Evolutionary conservation across 2,329 filamentous ascomycete genomes (phyloP).

Genomic region (Tolypocladium paradoxum): DNA sequence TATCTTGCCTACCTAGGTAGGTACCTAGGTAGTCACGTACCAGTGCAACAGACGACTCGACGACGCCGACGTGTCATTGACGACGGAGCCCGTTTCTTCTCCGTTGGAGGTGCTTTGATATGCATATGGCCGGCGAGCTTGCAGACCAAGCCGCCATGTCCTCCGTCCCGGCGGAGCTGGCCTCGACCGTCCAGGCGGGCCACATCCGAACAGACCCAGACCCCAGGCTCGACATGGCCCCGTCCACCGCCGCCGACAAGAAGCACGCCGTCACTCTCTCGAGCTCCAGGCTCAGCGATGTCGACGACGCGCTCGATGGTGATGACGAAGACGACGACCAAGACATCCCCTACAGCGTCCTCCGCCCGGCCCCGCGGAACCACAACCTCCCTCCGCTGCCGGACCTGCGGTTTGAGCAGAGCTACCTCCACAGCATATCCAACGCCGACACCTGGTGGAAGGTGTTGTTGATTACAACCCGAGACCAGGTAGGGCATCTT

Average conservation of each 20-base stretch:
- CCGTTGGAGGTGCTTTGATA: neutral
- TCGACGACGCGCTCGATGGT: conserved; percentile 18
- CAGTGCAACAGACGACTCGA: neutral
- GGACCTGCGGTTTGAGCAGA: conserved; percentile 94
- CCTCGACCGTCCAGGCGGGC: conserved; percentile 70
- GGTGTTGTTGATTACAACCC: conserved; percentile 71
- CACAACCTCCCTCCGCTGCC: conserved; percentile 55
- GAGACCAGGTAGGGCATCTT: conserved; percentile 64
- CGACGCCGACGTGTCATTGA: neutral
- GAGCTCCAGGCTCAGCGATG: conserved; percentile 8
- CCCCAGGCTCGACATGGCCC: conserved; percentile 65
- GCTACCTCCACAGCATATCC: conserved; percentile 84
- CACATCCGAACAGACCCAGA: conserved; percentile 67
- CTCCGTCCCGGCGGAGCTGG: conserved; percentile 55
- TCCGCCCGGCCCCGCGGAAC: conserved; percentile 40
- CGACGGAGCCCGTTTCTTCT: neutral
- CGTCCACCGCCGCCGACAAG: conserved; percentile 60
- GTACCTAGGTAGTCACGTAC: neutral
- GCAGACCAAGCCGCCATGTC: conserved; percentile 27
- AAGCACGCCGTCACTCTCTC: conserved; percentile 24
- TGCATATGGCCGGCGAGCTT: neutral
- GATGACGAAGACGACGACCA: conserved; percentile 45
- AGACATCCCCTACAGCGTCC: conserved; percentile 57
- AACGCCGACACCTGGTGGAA: conserved; percentile 69
- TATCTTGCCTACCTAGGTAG: too few species aligned